Evolutionary conservation across 257 asterid species (phyloP).

Genomic region (Solanum lignicaule): DNA sequence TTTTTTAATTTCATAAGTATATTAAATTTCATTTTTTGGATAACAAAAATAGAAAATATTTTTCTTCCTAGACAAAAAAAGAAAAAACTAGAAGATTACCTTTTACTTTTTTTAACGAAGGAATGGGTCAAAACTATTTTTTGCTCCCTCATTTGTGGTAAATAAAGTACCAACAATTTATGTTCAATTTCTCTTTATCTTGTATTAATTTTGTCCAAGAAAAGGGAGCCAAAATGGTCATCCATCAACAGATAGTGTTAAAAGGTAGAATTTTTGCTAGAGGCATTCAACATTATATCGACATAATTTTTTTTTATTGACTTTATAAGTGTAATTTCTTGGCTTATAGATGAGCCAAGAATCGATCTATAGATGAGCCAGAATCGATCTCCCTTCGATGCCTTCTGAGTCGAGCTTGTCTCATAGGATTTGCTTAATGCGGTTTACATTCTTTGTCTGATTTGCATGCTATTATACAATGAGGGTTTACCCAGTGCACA

Average conservation of each 20-base stretch:
- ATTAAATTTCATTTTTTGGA: neutral
- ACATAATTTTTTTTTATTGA: too few relatives aligned
- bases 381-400: too few relatives aligned
- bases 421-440: too few relatives aligned
- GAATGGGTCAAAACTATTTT: neutral
- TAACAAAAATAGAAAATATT: neutral
- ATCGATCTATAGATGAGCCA: too few relatives aligned
- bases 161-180: neutral
- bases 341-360: too few relatives aligned
- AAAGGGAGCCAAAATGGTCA: neutral
- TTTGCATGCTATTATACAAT: too few relatives aligned
- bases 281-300: too few relatives aligned
- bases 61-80: neutral
- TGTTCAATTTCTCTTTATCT: neutral
- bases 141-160: neutral
- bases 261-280: neutral
- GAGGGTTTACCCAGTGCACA: too few relatives aligned
- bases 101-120: neutral
- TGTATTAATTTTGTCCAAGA: neutral
- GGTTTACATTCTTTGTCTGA: too few relatives aligned
- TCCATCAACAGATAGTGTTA: neutral
- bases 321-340: too few relatives aligned
- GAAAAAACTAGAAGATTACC: neutral
- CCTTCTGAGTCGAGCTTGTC: too few relatives aligned
- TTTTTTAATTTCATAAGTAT: neutral